phyloP scores from a whole-genome alignment of 495 filamentous ascomycete species.

The Copromyces sp. region DNA sequence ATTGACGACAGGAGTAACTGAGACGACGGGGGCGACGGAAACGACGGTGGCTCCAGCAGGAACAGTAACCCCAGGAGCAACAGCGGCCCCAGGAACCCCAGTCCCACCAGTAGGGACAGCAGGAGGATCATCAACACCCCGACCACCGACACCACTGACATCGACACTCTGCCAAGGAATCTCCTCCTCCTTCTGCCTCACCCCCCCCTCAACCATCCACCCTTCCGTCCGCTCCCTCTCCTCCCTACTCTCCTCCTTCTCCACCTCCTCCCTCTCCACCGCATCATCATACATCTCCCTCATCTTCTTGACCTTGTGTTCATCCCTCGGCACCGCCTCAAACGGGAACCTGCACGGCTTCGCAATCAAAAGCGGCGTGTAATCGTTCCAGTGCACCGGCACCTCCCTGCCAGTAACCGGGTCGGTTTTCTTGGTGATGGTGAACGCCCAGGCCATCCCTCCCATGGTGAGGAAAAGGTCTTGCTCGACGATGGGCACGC shows the following conservation, averaged over 20 bases:
- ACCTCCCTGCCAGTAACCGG: constrained; percentile 25
- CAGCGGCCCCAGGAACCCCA: too few relatives aligned
- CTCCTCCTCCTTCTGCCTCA: neutral
- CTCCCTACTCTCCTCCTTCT: neutral
- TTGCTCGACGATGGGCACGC: constrained; percentile 43
- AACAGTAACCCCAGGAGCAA: neutral
- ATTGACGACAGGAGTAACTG: neutral
- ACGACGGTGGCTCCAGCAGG: too few relatives aligned
- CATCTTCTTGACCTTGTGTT: constrained; percentile 20
- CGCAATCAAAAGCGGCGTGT: constrained; percentile 43
- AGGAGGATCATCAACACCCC: neutral
- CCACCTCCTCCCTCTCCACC: constrained; percentile 17
- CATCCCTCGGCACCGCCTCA: constrained; percentile 28
- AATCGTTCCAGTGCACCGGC: constrained; percentile 39
- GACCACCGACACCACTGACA: neutral
- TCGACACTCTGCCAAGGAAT: neutral
- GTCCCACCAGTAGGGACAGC: neutral
- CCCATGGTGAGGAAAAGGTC: constrained; percentile 48
- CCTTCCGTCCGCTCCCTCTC: neutral
- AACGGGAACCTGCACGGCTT: constrained; percentile 40
- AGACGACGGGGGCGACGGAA: neutral
- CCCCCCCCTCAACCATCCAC: neutral
- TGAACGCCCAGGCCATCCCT: constrained; percentile 48
- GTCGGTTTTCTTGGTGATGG: constrained; percentile 37
- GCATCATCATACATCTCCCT: constrained; percentile 26